Base-by-base conservation (phyloP, 2,329 filamentous ascomycete genomes). In the Clonostachys rhizophaga region DNA sequence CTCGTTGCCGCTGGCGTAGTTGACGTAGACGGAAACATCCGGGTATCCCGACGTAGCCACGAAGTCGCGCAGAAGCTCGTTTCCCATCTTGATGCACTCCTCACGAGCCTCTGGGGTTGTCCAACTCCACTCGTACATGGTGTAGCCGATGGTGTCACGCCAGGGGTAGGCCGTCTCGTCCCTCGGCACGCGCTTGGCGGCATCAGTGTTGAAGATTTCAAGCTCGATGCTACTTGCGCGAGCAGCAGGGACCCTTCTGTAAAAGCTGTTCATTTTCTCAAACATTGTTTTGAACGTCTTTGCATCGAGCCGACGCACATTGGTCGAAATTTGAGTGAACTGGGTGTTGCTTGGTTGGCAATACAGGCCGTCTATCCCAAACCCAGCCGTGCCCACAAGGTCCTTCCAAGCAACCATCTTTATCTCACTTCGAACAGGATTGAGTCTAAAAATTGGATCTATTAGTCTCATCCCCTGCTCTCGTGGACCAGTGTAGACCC, bases 1-100 rank as follows among this genome's bases (percentile, higher is more conserved):
- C 40, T 46, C 45, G 39, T 46, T 40, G 10, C 45, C 45, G 14
- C 40, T 18, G 12, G 45, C 45, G 30, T 42, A 46, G 33, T 46
- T 46, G 37, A 46, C n/a, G 45, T 42, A 46, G 16, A 30, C 43
- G 33, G 34, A n/a, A 17, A 35, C 34, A 39, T 18, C 34, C 8
- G 12, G 9, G 12, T 37, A 45, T 12, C 43, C 43, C 11, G 30
- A 35, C 16, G 43, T 39, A 16, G 30, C 43, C 16, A 35, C 43
- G 12, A 45, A 37, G 7, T 30, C n/a, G 2, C 16, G n/a, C 12
- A 16, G 34, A 37, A 45, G 24, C 11, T 34, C 17, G 43, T 45
- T 45, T 17, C 34, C 43, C 9, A n/a, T 17, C 13, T 35, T 34
- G 10, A 24, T 11, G 13, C 11, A 34, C 12, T 30, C 24, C 24